phyloP scores from a whole-genome alignment of 2,329 filamentous ascomycete species.

The Ophiostoma piceae region DNA sequence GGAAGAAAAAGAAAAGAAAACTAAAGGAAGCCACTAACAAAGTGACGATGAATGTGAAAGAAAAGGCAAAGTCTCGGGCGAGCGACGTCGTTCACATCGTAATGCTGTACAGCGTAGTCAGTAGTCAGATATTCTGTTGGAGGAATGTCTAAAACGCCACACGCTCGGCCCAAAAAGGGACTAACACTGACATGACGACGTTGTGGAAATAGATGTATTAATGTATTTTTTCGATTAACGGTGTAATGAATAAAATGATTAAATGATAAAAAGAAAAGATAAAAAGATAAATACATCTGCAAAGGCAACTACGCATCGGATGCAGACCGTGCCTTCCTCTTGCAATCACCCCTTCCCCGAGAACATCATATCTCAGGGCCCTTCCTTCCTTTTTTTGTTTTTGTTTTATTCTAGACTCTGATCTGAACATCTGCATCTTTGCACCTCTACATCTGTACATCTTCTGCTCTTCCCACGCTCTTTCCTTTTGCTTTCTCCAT shows the following conservation, averaged over 20 bases:
- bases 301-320: conserved; percentile 10
- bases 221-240: background rate
- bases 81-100: no score
- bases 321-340: conserved; percentile 5
- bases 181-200: conserved; percentile 14
- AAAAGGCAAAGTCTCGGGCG: background rate
- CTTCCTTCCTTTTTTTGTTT: conserved; percentile 2
- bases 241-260: background rate
- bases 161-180: background rate
- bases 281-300: background rate
- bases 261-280: background rate
- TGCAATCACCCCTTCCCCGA: background rate
- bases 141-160: conserved; percentile 5
- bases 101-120: no score
- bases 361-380: conserved; percentile 3
- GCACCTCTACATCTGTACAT: background rate
- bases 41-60: background rate
- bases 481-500: background rate
- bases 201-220: background rate
- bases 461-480: background rate
- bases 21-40: background rate
- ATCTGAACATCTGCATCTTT: background rate
- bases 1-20: conserved; percentile 2
- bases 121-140: no score
- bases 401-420: background rate